phyloP scores from a whole-genome alignment of 441 rosid genomes.

The Corymbia citriodora region DNA sequence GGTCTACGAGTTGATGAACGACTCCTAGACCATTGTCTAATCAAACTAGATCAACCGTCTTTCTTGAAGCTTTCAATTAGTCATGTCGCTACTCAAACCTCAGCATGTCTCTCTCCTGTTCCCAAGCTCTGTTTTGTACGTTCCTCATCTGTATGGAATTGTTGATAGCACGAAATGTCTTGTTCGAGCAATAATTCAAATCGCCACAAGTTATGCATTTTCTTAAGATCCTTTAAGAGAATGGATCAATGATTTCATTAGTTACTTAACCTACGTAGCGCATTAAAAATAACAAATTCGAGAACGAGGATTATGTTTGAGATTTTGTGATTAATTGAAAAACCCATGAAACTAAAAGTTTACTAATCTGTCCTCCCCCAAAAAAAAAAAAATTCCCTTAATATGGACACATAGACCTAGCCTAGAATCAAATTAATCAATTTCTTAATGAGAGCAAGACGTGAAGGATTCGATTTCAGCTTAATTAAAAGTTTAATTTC shows the following conservation, averaged over 20 bases:
- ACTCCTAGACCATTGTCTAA: not conserved
- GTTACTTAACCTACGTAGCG: not conserved
- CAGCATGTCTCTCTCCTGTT: not conserved
- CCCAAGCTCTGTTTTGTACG: not conserved
- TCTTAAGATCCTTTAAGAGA: not conserved
- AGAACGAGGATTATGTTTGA: not conserved
- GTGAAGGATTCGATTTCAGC: not conserved
- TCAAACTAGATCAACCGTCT: not conserved
- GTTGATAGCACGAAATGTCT: not conserved
- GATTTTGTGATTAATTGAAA: not conserved
- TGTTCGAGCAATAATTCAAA: not conserved
- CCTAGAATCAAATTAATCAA: not conserved
- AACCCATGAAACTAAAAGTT: not conserved
- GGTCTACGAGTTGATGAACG: not conserved
- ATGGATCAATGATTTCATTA: not conserved
- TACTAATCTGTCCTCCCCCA: not conserved
- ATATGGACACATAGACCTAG: not conserved
- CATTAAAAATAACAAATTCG: not conserved
- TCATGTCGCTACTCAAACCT: not conserved
- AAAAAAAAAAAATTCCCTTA: not conserved
- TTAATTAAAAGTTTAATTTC: not conserved
- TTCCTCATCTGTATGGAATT: not conserved
- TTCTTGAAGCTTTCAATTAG: not conserved
- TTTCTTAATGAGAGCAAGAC: not conserved
- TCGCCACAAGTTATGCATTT: not conserved